Base-by-base conservation (phyloP, 164 flowering plant species). In the Hamamelis virginiana region DNA sequence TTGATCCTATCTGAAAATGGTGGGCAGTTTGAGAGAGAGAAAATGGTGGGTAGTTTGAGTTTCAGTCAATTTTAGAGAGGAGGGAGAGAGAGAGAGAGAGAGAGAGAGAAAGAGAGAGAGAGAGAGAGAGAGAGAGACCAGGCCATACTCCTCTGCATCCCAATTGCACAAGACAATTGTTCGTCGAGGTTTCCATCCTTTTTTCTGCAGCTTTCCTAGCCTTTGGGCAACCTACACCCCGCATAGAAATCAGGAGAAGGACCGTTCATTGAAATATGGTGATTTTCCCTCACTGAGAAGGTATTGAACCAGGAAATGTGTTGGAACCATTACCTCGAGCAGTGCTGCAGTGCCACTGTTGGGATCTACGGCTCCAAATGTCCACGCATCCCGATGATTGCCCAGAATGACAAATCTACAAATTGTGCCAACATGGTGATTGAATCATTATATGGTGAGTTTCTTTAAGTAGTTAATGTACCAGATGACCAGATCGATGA, bases 81-180 rank as follows among this genome's bases (percentile, higher is more conserved):
- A 23, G 14, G 22, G 33, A 46, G 13, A 14, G 21, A 26, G 27
- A 62, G 45, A 53, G 25, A 27, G 38, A n/a, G 52, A 21, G 66
- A 28, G 56, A 46, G 59, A 57, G 67, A 13, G 74, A 25, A 52
- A 18, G 52, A 44, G 27, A 48, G 16, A 48, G 74, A 52, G 73
- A 33, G 65, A 59, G 67, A 58, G 76, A 69, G 68, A 77, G 77
- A 68, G 66, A 78, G 46, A 76, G 69, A 88, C 96, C 91, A 90
- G 78, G 68, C 93, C 93, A 81, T 85, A 90, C 72, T 90, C 96
- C 79, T 90, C 93, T 3, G 93, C 96, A 73, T 90, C 96, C 96
- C 96, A 90, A 72, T 80, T 90, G 85, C 96, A 90, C 66, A 90
- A 76, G 52, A 90, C 51, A 12, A 89, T 87, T 25, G 91, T 89